Base-by-base conservation (phyloP, 495 filamentous ascomycete species). In the Trypethelium eluteriae region DNA sequence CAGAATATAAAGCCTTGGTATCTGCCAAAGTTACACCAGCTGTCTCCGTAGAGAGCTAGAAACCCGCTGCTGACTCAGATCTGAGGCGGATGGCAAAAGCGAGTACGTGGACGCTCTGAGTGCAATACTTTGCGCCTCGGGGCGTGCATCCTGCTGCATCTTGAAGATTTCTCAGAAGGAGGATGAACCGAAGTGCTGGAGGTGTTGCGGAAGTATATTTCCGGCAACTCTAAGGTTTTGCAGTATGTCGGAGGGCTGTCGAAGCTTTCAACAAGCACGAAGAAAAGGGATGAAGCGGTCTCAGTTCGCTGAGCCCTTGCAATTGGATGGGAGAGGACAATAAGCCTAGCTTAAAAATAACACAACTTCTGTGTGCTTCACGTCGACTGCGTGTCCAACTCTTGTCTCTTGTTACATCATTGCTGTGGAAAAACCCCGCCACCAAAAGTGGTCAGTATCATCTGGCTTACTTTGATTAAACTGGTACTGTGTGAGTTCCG, bases 131-230 rank as follows among this genome's bases (percentile, higher is more conserved):
- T 93, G 89, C 75, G 94, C 94, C 2, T 97, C 94, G 0, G 94
- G 96, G 77, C 84, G 94, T 70, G 91, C 95, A 32, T 82, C 98
- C 36, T 98, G 94, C 82, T 96, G 93, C 72, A 79, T 98, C 32
- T 84, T 98, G 56, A 95, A 98, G 79, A 98, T 98, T 79, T 98
- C 90, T 77, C 94, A 98, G 79, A 91, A 85, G 2, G 87, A 94
- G 71, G 86, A 93, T 70, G 93, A 62, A 83, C 96, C 70, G 85
- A 83, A 57, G 89, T 98, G 62, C 94, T 95, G 0, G 87, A 93
- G 78, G 87, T 88, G 46, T 82, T 98, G 59, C 84, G 90, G 57
- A 95, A 93, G 79, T 98, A 96, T 74, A 89, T 98, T 36, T 93
- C 93, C 1, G 94, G 93, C 4, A 79, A 87, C 5, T 91, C 90